Conservation (phyloP, 2,329 filamentous ascomycete genomes). For the Cladophialophora immunda region DNA sequence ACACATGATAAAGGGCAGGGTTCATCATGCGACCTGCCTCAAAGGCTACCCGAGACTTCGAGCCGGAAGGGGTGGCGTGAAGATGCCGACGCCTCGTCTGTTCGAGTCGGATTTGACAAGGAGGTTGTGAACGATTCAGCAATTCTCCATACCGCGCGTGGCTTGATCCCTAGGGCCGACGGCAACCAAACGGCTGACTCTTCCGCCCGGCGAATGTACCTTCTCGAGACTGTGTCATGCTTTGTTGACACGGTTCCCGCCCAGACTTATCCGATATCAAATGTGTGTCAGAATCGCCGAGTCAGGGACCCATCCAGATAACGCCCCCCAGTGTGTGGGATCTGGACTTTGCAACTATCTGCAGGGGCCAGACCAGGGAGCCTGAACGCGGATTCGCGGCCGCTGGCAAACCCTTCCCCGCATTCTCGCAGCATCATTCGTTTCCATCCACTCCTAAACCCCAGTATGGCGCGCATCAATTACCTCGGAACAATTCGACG, state of each 20-base stretch:
- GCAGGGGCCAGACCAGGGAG: not conserved
- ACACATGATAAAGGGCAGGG: not conserved
- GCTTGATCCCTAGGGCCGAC: not conserved
- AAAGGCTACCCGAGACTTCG: not conserved
- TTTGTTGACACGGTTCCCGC: not conserved
- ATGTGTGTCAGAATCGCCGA: not conserved
- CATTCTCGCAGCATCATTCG: conserved; percentile 12
- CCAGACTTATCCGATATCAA: not conserved
- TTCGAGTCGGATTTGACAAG: not conserved
- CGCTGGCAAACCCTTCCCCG: conserved; percentile 13
- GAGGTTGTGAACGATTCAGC: not conserved
- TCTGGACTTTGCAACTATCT: not conserved
- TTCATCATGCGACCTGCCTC: not conserved
- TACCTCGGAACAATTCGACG: conserved; percentile 5
- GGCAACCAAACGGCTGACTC: not conserved
- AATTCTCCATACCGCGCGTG: not conserved
- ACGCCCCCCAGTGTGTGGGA: conserved; percentile 9
- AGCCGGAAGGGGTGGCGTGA: not conserved
- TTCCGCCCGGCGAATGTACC: not conserved
- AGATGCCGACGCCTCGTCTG: not conserved
- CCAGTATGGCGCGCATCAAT: conserved; percentile 7
- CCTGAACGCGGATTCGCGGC: not conserved
- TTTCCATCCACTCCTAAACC: not conserved
- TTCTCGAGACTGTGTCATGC: not conserved
- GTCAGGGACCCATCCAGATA: conserved; percentile 1